phyloP scores from a whole-genome alignment of 106 monocot genomes.

The Apostasia shenzhenica region DNA sequence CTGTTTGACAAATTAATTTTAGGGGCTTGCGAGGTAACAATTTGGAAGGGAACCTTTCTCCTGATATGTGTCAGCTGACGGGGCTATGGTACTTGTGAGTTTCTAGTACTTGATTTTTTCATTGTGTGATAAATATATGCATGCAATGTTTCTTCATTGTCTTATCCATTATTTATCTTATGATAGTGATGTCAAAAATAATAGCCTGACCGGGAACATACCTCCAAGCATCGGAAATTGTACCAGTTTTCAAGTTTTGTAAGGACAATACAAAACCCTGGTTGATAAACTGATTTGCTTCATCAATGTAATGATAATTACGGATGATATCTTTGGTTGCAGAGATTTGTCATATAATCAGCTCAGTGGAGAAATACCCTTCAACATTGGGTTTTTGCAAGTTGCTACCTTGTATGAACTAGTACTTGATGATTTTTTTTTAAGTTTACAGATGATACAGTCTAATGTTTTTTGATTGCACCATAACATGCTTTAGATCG shows the following conservation, averaged over 20 bases:
- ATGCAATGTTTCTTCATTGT: background rate
- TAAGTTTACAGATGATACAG: background rate
- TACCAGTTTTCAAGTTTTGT: constrained; percentile 98
- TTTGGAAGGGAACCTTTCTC: constrained; percentile 72
- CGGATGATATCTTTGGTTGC: constrained; percentile 7
- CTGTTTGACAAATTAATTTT: background rate
- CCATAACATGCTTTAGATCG: constrained; percentile 33
- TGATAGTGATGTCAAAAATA: constrained; percentile 86
- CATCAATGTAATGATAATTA: background rate
- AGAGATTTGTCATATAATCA: constrained; percentile 93
- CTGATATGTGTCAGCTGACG: constrained; percentile 91
- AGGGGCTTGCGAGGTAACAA: constrained; percentile 83
- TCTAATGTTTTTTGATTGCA: background rate
- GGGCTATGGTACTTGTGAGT: constrained; percentile 97
- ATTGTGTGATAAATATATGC: background rate
- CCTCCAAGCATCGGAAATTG: constrained; percentile 90
- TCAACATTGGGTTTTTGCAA: constrained; percentile 95
- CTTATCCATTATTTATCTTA: background rate
- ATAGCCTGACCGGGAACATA: constrained; percentile 84
- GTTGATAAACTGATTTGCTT: background rate
- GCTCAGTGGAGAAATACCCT: constrained; percentile 81
- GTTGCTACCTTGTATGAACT: constrained; percentile 83
- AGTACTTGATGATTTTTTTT: background rate
- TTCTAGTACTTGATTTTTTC: background rate
- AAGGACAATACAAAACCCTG: constrained; percentile 27